phyloP scores from a whole-genome alignment of 345 rosid species.

The Cardamine resedifolia region DNA sequence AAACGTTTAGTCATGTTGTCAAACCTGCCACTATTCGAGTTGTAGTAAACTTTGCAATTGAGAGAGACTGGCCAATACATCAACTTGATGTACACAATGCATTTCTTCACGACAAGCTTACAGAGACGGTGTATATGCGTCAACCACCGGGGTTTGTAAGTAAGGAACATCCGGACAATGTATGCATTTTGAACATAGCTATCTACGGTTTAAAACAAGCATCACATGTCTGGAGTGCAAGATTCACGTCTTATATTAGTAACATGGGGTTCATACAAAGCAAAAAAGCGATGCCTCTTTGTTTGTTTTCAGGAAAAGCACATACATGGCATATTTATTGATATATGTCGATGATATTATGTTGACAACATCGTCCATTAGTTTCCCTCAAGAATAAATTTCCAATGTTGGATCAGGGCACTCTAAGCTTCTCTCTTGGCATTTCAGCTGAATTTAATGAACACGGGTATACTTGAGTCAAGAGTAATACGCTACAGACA shows the following conservation, averaged over 20 bases:
- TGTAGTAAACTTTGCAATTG: no score
- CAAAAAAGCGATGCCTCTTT: neutral
- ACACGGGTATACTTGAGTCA: rapidly evolving
- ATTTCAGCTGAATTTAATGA: neutral
- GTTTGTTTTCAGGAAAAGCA: neutral
- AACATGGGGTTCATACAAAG: no score
- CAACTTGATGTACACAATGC: neutral
- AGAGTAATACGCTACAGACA: neutral
- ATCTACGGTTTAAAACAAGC: neutral
- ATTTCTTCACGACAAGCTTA: neutral
- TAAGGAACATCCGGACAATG: no score
- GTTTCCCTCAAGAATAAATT: no score
- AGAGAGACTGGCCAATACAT: neutral
- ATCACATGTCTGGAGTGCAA: neutral
- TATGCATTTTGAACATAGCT: neutral
- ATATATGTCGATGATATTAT: neutral
- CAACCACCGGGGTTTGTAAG: neutral
- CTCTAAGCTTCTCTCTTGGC: neutral
- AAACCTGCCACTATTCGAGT: no score
- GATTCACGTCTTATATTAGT: no score
- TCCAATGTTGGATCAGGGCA: neutral
- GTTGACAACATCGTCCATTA: neutral
- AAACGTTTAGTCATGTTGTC: no score
- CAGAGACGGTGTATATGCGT: neutral
- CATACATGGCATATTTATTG: neutral